Evolutionary conservation across 768 basidiomycete genomes (phyloP).

Genomic region (Lactarius quietus): DNA sequence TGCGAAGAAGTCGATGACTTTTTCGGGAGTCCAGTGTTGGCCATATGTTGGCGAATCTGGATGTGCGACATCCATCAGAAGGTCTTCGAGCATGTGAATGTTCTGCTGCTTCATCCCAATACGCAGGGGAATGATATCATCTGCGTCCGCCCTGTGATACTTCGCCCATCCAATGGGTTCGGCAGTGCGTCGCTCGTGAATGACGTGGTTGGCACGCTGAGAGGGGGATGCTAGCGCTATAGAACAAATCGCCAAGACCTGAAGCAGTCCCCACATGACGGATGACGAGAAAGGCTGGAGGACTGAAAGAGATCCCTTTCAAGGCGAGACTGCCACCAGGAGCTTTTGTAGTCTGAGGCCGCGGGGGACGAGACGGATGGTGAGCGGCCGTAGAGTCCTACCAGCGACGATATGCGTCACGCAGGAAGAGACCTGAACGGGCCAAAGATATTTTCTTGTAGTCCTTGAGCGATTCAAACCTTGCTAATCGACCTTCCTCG

Average conservation of each 20-base stretch:
- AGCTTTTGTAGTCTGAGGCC: constrained; percentile 4
- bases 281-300: not conserved
- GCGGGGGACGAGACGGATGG: too few relatives aligned
- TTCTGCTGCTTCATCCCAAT: constrained; percentile 45
- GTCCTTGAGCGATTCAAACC: too few relatives aligned
- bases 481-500: too few relatives aligned
- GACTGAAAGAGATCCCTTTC: not conserved
- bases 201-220: constrained; percentile 27
- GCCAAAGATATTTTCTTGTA: too few relatives aligned
- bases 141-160: constrained; percentile 32
- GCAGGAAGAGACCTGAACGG: too few relatives aligned
- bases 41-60: constrained; percentile 46
- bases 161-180: constrained; percentile 36
- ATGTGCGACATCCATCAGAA: constrained; percentile 42
- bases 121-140: constrained; percentile 40
- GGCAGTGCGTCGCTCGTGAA: constrained; percentile 40
- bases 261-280: constrained; percentile 8
- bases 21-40: constrained; percentile 41
- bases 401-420: too few relatives aligned
- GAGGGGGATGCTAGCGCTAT: constrained; percentile 27
- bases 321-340: not conserved
- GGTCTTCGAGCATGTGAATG: constrained; percentile 38
- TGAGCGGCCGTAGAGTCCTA: too few relatives aligned
- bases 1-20: constrained; percentile 41
- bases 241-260: constrained; percentile 24